Evolutionary conservation across 202 grass and related monocot genomes (phyloP), one percentile per base, ranked within the genome.

Genomic region (Panicum virgatum): DNA sequence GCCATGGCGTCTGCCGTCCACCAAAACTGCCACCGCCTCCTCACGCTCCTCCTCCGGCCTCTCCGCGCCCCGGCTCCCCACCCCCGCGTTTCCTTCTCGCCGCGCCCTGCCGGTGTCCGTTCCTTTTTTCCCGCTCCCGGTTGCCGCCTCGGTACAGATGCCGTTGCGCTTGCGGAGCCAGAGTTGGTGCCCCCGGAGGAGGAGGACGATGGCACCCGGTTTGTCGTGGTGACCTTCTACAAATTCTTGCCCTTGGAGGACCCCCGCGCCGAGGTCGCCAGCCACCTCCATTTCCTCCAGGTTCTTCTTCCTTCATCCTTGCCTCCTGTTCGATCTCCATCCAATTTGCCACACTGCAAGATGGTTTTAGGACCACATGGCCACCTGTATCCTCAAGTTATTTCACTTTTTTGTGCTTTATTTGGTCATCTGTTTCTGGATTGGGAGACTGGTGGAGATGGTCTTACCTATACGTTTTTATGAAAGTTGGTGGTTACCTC

Each of bases 141-240:
- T 18, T 71, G 51, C 78, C 72, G 43, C 85, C 51, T 63, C 45
- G 52, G 58, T 64, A 25, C 78, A 46, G 56, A 48, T 23, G 45
- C 71, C 43, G 50, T 69, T 30, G 37, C 64, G 51, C 70, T 64
- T 59, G 34, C 23, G 36, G 60, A 66, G 36, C 58, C 64, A 42
- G 66, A 68, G 29, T 27, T 72, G 3, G 18, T 72, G 15, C 27
- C 69, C 27, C 69, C 29, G 29, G 26, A 51, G 16, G 69, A 63
- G n/a, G n/a, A 43, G 23, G 63, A 53, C 64, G 82, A 67, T 3
- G 69, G 48, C 57, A 27, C 30, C 27, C 86, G 84, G 7, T 94
- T 91, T 81, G 38, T 93, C 38, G 95, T 98, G 4, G 88, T 92
- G 34, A 90, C 85, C 76, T 98, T 98, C 86, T 98, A 98, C 63